phyloP scores from a whole-genome alignment of 2,329 filamentous ascomycete genomes.

The Erysiphe pulchra region DNA sequence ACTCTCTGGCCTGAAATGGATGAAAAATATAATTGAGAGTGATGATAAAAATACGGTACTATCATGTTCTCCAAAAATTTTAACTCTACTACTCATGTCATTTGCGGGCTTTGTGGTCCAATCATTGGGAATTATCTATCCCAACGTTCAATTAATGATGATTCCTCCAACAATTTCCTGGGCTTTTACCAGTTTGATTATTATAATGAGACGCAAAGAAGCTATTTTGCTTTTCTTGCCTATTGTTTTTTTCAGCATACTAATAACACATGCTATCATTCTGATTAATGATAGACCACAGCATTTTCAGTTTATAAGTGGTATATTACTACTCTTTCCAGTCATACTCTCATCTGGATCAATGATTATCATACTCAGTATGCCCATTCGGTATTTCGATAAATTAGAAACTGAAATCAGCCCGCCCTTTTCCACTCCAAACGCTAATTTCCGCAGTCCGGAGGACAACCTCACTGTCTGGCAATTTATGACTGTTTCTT shows the following conservation, averaged over 20 bases:
- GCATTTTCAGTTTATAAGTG: not conserved
- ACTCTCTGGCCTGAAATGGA: not conserved
- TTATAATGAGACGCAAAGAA: constrained; percentile 6
- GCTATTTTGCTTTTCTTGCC: constrained; percentile 9
- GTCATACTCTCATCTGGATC: constrained; percentile 20
- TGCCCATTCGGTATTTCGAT: constrained; percentile 28
- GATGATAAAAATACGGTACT: not conserved
- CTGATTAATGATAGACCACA: constrained; percentile 9
- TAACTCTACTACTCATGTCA: constrained; percentile 15
- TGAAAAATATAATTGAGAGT: not conserved
- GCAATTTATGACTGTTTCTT: constrained; percentile 66
- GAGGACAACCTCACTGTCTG: constrained; percentile 60
- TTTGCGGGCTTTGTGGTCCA: constrained; percentile 14
- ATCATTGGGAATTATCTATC: constrained; percentile 11
- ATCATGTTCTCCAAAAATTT: not conserved
- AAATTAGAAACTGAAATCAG: constrained; percentile 31
- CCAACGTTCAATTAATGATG: constrained; percentile 17
- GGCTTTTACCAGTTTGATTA: constrained; percentile 6
- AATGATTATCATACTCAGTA: constrained; percentile 29
- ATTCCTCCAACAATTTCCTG: constrained; percentile 8
- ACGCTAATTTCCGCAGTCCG: constrained; percentile 35
- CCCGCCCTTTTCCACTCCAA: constrained; percentile 26
- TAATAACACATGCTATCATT: constrained; percentile 7
- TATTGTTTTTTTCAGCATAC: constrained; percentile 4
- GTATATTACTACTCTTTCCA: constrained; percentile 9